Evolutionary conservation across 371 early-diverging fungal genomes (phyloP), one percentile per base, ranked within the genome.

Genomic region (Mortierella sp.): DNA sequence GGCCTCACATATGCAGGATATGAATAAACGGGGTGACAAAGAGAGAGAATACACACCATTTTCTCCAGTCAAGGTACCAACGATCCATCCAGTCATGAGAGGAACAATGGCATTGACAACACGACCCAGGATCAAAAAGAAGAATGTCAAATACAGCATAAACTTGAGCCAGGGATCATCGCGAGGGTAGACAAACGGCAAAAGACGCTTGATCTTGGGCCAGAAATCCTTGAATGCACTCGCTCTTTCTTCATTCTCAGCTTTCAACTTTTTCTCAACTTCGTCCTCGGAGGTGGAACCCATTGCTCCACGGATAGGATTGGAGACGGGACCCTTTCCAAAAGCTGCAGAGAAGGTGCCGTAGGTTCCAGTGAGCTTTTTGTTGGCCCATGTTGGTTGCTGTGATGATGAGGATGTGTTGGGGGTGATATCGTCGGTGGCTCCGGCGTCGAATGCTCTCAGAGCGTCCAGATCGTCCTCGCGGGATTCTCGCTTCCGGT

Each of bases 131-230:
- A 91, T 72, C 78, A 98, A 89, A 24, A 96, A 84, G 0, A 90
- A 34, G 72, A 96, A 88, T 70, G 96, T 96, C n/a, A 92, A 63
- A 21, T 94, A 72, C 26, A 97, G 91, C 63, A 93, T 87, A 8
- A 93, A 58, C 85, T 96, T 94, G 28, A 98, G 88, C 68, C 85
- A 76, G 4, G 78, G 45, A 45, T 92, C 90, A 24, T 88, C 80
- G 6, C 90, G 90, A 5, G 98, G 98, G 94, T 96, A 97, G 31
- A 97, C 88, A 76, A 95, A 97, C 2, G 97, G 98, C 60, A 95
- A 48, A 6, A 98, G 89, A 26, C 91, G 92, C 60, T 89, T 80
- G 80, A 95, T 84, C 57, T 94, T 94, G 24, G 68, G 75, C 72
- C 88, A 87, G 78, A 92, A 91, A 57, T 91, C 90, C 28, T 90